A percentile compares a stretch with the other conserved stretches of the same genome.
phyloP scores from a whole-genome alignment of 176 grass and related monocot species.

The Eleusine coracana region DNA sequence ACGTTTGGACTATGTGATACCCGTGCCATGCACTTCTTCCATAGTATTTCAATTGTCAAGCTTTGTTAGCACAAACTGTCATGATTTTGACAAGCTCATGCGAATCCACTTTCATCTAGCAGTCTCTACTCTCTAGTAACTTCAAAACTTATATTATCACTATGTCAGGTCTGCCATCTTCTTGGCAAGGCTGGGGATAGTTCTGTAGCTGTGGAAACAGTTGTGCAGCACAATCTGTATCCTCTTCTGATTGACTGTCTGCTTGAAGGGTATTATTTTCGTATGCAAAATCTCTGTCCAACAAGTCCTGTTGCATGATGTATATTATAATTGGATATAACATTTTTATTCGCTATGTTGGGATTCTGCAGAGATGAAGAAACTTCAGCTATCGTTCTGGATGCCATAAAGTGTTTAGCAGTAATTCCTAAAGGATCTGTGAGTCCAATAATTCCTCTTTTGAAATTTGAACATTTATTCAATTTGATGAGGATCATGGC shows the following conservation, averaged over 20 bases:
- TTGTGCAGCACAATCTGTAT: constrained; percentile 77
- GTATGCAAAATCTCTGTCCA: not conserved
- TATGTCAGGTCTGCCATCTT: constrained; percentile 4
- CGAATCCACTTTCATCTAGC: not conserved
- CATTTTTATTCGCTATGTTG: constrained; percentile 20
- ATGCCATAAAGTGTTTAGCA: constrained; percentile 66
- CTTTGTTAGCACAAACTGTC: not conserved
- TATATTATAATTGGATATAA: not conserved
- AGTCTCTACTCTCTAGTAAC: not conserved
- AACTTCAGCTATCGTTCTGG: constrained; percentile 57
- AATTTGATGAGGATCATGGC: not conserved
- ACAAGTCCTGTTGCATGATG: constrained; percentile 12
- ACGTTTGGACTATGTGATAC: not conserved
- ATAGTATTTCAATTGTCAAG: not conserved
- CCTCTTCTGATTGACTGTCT: constrained; percentile 80
- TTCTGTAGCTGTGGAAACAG: constrained; percentile 37
- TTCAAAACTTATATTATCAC: not conserved
- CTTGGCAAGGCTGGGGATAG: not conserved
- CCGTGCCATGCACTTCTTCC: not conserved
- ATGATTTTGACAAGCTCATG: too few relatives aligned
- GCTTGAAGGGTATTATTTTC: constrained; percentile 71
- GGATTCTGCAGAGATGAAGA: constrained; percentile 70
- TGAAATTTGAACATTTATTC: not conserved
- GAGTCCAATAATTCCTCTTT: constrained; percentile 37
- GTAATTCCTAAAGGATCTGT: constrained; percentile 74